phyloP scores from a whole-genome alignment of 2,329 filamentous ascomycete genomes.

The Orbilia javanica region DNA sequence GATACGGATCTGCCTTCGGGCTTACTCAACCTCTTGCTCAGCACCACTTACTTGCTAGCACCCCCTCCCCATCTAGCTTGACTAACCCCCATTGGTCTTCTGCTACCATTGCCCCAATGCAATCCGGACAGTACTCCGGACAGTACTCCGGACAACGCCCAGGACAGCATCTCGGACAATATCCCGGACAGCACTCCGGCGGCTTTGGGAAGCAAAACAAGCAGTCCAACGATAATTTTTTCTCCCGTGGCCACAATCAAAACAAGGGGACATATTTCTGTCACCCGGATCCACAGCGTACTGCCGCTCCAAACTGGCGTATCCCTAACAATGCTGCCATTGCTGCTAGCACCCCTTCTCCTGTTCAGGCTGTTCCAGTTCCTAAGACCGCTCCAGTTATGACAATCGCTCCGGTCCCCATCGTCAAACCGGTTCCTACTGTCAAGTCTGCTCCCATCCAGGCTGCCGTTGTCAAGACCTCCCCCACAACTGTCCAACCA shows the following conservation, averaged over 20 bases:
- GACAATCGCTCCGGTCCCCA: background rate
- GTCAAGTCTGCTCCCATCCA: background rate
- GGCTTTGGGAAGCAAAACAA: background rate
- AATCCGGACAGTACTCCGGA: background rate
- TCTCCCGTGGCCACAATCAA: background rate
- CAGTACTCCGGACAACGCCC: background rate
- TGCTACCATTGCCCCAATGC: conserved; percentile 19
- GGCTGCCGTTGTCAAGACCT: background rate
- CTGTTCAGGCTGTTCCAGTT: background rate
- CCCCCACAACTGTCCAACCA: background rate
- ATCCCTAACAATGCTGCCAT: conserved; percentile 18
- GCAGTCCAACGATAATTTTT: conserved; percentile 8
- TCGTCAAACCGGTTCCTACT: background rate
- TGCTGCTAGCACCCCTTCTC: background rate
- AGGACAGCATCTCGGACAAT: background rate
- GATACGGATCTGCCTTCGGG: conserved; percentile 26
- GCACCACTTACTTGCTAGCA: background rate
- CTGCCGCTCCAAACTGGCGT: conserved; percentile 50
- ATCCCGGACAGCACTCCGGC: background rate
- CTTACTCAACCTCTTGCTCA: background rate
- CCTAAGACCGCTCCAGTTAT: background rate
- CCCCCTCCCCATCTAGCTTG: background rate
- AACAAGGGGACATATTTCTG: conserved; percentile 27
- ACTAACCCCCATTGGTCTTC: conserved; percentile 34
- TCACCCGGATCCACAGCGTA: conserved; percentile 41